A percentile compares a stretch with the other conserved stretches of the same genome.
phyloP scores from a whole-genome alignment of 169 alveolate species.

The Ichthyophthirius multifiliis region DNA sequence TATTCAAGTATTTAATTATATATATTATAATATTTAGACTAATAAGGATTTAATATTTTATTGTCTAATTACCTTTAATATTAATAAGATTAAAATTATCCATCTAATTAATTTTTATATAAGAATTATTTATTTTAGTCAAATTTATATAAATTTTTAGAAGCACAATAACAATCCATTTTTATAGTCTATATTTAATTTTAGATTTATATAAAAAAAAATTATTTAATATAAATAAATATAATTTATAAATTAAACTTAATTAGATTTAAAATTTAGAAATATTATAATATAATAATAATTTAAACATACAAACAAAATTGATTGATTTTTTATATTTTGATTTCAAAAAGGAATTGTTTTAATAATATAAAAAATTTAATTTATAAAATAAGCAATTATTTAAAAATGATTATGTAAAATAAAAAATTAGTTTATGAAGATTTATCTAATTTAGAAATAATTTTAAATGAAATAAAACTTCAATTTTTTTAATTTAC shows the following conservation, averaged over 20 bases:
- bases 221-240: too few relatives aligned
- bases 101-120: not conserved
- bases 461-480: not conserved
- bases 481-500: not conserved
- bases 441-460: not conserved
- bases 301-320: too few relatives aligned
- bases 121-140: not conserved
- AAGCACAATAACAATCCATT: constrained; percentile 18
- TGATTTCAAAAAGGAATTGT: too few relatives aligned
- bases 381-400: too few relatives aligned
- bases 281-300: too few relatives aligned
- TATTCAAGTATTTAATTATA: not conserved
- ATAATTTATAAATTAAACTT: too few relatives aligned
- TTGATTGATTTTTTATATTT: too few relatives aligned
- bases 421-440: not conserved
- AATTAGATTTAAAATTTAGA: too few relatives aligned
- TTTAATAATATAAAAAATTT: too few relatives aligned
- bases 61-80: not conserved
- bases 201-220: too few relatives aligned
- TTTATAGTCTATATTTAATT: too few relatives aligned
- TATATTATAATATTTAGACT: not conserved
- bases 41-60: not conserved
- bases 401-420: constrained; percentile 5
- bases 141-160: not conserved
- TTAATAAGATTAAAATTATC: not conserved